phyloP scores from a whole-genome alignment of 192 early-diverging fungal genomes.

The Linnemannia elongata region DNA sequence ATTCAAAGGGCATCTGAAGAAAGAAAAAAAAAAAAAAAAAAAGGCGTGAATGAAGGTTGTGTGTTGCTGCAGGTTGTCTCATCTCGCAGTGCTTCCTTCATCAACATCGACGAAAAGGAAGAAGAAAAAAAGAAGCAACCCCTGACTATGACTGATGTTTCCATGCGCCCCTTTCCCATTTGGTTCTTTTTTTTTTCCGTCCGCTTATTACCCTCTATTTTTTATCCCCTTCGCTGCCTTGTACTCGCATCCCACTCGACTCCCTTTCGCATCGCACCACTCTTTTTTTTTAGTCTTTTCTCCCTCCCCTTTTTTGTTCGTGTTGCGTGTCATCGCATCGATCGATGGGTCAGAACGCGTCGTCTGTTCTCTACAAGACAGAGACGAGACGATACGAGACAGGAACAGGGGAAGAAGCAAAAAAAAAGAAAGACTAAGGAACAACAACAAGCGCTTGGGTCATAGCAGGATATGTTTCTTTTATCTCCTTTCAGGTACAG shows the following conservation, averaged over 20 bases:
- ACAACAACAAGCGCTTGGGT: neutral
- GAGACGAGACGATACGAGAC: neutral
- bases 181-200: neutral
- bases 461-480: neutral
- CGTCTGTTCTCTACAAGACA: neutral
- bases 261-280: neutral
- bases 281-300: neutral
- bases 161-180: neutral
- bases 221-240: neutral
- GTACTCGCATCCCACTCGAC: neutral
- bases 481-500: neutral
- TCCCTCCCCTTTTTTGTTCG: neutral
- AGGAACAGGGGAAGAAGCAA: neutral
- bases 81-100: neutral
- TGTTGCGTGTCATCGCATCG: neutral
- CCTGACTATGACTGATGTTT: neutral
- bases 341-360: constrained; percentile 2
- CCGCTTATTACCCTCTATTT: neutral
- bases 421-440: neutral
- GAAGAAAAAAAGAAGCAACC: neutral
- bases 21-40: neutral
- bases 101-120: neutral
- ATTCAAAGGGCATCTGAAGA: neutral
- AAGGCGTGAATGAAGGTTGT: neutral
- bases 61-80: constrained; percentile 1